Evolutionary conservation across 2,329 filamentous ascomycete species (phyloP).

Genomic region (Malbranchea zuffiana): DNA sequence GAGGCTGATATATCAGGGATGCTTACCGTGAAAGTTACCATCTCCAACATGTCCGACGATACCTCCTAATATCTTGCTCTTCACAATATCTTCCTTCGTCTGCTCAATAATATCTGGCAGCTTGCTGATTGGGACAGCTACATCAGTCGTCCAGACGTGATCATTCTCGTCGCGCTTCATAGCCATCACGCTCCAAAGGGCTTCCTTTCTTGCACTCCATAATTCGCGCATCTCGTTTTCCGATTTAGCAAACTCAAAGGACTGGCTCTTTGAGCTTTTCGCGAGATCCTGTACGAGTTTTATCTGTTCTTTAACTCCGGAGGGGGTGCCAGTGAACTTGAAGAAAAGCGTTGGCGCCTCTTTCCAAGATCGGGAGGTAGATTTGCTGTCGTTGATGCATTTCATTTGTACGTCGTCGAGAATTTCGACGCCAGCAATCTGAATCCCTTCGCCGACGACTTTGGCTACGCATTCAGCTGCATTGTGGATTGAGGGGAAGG

Average conservation of each 20-base stretch:
- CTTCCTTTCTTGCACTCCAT: constrained; percentile 66
- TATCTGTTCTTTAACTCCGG: constrained; percentile 54
- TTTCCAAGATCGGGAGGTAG: constrained; percentile 47
- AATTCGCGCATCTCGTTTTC: constrained; percentile 56
- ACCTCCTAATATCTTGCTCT: constrained; percentile 51
- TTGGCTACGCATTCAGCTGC: constrained; percentile 70
- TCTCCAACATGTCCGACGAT: constrained; percentile 67
- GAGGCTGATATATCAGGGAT: constrained; percentile 5
- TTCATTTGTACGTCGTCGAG: constrained; percentile 85
- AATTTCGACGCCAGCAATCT: constrained; percentile 84
- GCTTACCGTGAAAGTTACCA: constrained; percentile 59
- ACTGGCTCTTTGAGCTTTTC: constrained; percentile 42
- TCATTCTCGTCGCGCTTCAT: constrained; percentile 49
- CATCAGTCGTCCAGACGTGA: constrained; percentile 68
- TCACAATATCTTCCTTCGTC: constrained; percentile 54
- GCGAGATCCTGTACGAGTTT: constrained; percentile 49
- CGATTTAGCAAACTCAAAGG: constrained; percentile 57
- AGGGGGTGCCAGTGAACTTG: constrained; percentile 59
- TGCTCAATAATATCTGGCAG: constrained; percentile 62
- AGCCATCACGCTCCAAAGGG: constrained; percentile 61
- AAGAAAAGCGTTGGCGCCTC: constrained; percentile 63
- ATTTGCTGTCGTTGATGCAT: constrained; percentile 48
- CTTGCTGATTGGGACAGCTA: constrained; percentile 62
- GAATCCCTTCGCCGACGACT: constrained; percentile 70
- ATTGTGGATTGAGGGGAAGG: constrained; percentile 52